Base-by-base conservation (phyloP, 2,329 filamentous ascomycete species). In the Tolypocladium tropicale region DNA sequence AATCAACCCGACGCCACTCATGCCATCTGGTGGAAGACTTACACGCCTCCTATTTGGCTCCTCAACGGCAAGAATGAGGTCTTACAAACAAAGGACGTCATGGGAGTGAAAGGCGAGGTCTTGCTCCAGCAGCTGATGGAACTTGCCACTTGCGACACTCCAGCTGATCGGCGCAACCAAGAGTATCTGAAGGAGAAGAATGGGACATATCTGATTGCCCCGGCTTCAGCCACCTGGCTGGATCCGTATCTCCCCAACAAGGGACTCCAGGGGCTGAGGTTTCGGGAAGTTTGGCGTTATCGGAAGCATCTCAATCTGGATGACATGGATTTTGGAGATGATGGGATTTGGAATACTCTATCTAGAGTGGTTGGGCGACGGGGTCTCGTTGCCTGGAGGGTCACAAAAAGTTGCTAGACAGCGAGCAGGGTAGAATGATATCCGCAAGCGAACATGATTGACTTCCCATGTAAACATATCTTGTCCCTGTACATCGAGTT, bases 1-100 rank as follows among this genome's bases (percentile, higher is more conserved):
- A 81, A 81, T 55, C 84, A 88, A 61, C 78, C 82, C 5, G 85
- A 87, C 60, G 83, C 87, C 10, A 84, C 83, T 2, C 78, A 86
- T 36, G 86, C 85, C 4, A 77, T 89, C 53, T 93, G 89, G 89
- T 93, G 89, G 89, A 92, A 91, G 69, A 92, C 89, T 1, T 92
- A 92, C 67, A 88, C 85, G 67, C 89, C 89, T 21, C 89, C 89
- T 0, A 85, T 87, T 37, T 93, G 89, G 88, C 78, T 93, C 23
- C 75, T 92, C 7, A 86, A 90, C 61, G 85, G 86, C 55, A 88
- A 88, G 69, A 90, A 88, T 61, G 80, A 85, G 61, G 78, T 88
- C 11, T 72, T 91, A n/a, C 77, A 74, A 33, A 92, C 88, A 1
- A 77, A 78, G 57, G 89, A 92, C 64, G 75, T 91, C 23, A 91